phyloP scores from a whole-genome alignment of 768 basidiomycete genomes.

The Auricularia auricula-judae region DNA sequence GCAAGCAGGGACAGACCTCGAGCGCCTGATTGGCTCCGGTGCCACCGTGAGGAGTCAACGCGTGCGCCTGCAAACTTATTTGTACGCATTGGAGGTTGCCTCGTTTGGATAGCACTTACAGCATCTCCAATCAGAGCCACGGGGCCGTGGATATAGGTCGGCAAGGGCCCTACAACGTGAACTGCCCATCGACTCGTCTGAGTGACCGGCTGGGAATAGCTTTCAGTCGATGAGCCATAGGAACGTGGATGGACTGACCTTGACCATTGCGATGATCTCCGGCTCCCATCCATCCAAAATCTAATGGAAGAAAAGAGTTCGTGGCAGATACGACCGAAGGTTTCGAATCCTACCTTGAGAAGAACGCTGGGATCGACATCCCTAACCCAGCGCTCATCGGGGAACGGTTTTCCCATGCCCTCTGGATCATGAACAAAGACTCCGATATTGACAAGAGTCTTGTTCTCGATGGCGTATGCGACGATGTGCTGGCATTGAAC shows the following conservation, averaged over 20 bases:
- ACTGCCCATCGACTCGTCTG: slow-evolving; percentile 15
- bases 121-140: slow-evolving; percentile 21
- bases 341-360: not conserved
- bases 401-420: not conserved
- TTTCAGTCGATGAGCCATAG: not conserved
- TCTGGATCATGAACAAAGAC: not conserved
- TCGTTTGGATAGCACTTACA: slow-evolving; percentile 9
- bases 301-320: not conserved
- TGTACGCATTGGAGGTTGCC: not conserved
- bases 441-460: not conserved
- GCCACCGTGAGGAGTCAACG: not conserved
- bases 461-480: not conserved
- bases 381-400: not conserved
- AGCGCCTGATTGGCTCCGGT: not conserved
- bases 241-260: slow-evolving; percentile 12
- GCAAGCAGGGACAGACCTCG: not conserved
- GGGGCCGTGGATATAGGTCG: slow-evolving; percentile 13
- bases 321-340: not conserved
- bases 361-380: no score
- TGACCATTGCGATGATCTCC: slow-evolving; percentile 19
- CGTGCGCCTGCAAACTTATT: not conserved
- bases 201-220: slow-evolving; percentile 2
- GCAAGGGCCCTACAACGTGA: slow-evolving; percentile 11
- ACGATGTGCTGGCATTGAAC: not conserved
- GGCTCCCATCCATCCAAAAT: slow-evolving; percentile 22